These are phyloP conservation scores for Lagenidium giganteum DNA, from an alignment of 352 stramenopile species.

Conservation along the genomic window DNA sequence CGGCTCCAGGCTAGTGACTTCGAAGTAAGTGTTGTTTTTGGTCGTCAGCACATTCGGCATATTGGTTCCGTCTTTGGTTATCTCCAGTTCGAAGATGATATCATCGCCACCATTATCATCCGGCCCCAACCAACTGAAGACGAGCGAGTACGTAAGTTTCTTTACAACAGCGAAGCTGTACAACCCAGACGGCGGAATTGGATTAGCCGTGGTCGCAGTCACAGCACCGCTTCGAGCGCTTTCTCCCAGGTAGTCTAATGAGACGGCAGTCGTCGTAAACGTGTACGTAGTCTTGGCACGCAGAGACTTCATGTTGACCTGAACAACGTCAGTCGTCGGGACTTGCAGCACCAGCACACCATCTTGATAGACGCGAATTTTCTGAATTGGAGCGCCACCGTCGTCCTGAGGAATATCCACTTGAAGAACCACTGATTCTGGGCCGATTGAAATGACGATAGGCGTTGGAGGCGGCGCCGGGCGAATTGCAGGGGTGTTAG, in stretches of 20 bases:
- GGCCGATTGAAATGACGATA: constrained; percentile 9
- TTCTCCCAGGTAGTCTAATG: constrained; percentile 20
- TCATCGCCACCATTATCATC: constrained; percentile 34
- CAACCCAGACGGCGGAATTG: constrained; percentile 30
- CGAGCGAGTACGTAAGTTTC: constrained; percentile 24
- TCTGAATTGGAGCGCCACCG: constrained; percentile 28
- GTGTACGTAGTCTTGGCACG: constrained; percentile 23
- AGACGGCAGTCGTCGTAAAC: constrained; percentile 27
- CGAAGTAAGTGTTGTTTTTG: constrained; percentile 5
- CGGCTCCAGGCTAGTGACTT: constrained; percentile 21
- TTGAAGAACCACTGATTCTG: constrained; percentile 28
- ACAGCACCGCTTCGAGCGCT: constrained; percentile 24
- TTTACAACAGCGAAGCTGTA: constrained; percentile 22
- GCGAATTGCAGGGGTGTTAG: constrained; percentile 19
- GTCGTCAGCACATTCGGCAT: not conserved
- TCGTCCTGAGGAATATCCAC: constrained; percentile 32
- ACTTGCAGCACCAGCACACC: constrained; percentile 18
- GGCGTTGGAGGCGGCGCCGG: constrained; percentile 22
- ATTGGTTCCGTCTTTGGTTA: constrained; percentile 1
- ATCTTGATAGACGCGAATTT: constrained; percentile 38
- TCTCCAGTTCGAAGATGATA: constrained; percentile 29
- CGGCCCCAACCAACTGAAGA: constrained; percentile 29
- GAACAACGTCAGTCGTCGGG: constrained; percentile 8
- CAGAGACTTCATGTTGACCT: constrained; percentile 22
- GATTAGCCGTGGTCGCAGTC: constrained; percentile 18